Base-by-base conservation (phyloP, 2,329 filamentous ascomycete genomes). In the Neonectria magnoliae region DNA sequence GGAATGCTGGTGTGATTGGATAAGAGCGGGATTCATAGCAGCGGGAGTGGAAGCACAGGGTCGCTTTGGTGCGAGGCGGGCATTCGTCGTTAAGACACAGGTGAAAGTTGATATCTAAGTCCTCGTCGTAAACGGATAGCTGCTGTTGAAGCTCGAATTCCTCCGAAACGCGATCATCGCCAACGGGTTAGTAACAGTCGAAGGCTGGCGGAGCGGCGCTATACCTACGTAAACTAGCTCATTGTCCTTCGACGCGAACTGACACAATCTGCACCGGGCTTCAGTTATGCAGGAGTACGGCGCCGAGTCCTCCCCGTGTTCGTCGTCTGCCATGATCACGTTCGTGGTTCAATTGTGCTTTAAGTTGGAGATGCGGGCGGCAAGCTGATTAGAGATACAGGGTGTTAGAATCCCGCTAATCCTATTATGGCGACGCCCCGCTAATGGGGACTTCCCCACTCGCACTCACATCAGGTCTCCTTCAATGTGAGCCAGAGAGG, bases 321-420 rank as follows among this genome's bases (percentile, higher is more conserved):
- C n/a, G 38, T 20, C 7, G n/a, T 42, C 38, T 18, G 14, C 14
- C 36, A 38, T 38, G 14, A 16, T n/a, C 36, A 14, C 36, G 14
- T 5, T 38, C 36, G 36, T 14, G 14, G 14, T 38, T n/a, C 36
- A 38, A 13, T n/a, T 38, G 14, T n/a, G 36, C 6, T 38, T 38
- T n/a, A n/a, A 38, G 36, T 16, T 38, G 36, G 36, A 38, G 36
- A 25, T 25, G 25, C 25, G 22, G 22, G 22, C 22, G 25, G 25
- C 25, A 25, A 25, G 25, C 25, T 25, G 25, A 25, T 25, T 25
- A 25, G 5, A 25, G 25, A 25, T 8, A 16, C 14, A 38, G 36
- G 29, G 78, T 78, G 78, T 80, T 75, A 79, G 47, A 1, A 10
- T 1, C 1, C 6, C 57, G 65, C 73, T 77, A 77, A 57, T 44